phyloP scores from a whole-genome alignment of 2,329 filamentous ascomycete genomes.

The Neofusicoccum parvum region DNA sequence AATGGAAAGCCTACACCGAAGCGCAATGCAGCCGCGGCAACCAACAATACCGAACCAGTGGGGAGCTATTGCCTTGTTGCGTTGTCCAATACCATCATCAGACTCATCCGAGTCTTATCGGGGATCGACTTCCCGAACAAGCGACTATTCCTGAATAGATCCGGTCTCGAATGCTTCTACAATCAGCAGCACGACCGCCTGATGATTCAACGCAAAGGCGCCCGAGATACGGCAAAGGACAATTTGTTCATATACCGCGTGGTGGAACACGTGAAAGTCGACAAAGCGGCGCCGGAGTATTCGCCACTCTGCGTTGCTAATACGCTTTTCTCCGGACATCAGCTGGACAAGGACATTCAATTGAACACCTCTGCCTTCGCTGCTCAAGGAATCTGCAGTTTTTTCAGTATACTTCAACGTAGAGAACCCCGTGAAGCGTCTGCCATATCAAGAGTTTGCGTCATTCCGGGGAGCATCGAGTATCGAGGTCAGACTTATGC shows the following conservation, averaged over 20 bases:
- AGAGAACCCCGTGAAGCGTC: not conserved
- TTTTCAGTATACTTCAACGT: not conserved
- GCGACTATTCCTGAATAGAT: not conserved
- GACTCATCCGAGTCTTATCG: not conserved
- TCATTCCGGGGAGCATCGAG: not conserved
- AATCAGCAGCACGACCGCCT: not conserved
- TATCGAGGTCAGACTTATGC: not conserved
- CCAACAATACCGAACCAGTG: not conserved
- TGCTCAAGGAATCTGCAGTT: not conserved
- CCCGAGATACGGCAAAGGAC: not conserved
- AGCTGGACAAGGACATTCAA: not conserved
- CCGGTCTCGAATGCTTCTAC: not conserved
- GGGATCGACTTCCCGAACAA: not conserved
- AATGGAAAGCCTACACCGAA: not conserved
- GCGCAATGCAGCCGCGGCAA: not conserved
- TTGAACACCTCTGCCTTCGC: not conserved
- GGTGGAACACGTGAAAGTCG: not conserved
- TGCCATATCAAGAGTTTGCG: not conserved
- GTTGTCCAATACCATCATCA: not conserved
- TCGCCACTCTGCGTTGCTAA: not conserved
- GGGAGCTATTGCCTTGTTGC: not conserved
- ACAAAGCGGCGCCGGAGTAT: not conserved
- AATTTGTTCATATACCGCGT: not conserved
- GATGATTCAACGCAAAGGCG: not conserved
- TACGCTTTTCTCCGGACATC: not conserved